phyloP scores from a whole-genome alignment of 345 rosid genomes.

The Rhizophora mangle region DNA sequence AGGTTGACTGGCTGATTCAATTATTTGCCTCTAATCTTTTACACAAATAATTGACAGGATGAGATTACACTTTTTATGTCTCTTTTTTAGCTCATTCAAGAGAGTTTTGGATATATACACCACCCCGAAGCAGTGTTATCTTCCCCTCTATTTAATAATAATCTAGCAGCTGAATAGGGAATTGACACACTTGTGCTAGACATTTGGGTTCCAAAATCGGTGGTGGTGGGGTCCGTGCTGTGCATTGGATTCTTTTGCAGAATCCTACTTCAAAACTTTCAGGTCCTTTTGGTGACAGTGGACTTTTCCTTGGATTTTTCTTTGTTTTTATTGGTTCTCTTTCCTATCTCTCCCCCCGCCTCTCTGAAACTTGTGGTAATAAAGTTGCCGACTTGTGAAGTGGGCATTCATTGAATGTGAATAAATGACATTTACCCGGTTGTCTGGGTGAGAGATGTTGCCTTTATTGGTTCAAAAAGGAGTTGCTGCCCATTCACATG shows the following conservation, averaged over 20 bases:
- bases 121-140: too few species aligned
- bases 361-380: conserved; percentile 8
- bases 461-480: neutral
- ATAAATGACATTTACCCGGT: neutral
- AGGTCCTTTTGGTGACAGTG: conserved; percentile 16
- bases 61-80: too few species aligned
- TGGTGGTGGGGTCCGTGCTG: conserved; percentile 16
- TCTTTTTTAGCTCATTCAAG: too few species aligned
- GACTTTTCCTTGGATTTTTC: neutral
- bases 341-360: neutral
- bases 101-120: too few species aligned
- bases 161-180: neutral
- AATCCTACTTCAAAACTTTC: conserved; percentile 9
- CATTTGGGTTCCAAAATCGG: neutral
- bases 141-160: neutral
- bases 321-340: neutral
- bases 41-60: too few species aligned
- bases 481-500: conserved; percentile 20
- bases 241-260: conserved; percentile 16
- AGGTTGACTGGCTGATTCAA: neutral
- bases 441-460: neutral
- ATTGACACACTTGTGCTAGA: neutral
- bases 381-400: conserved; percentile 18
- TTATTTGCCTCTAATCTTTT: too few species aligned
- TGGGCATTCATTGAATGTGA: conserved; percentile 21